Percentiles rank a stretch among this genome's conserved stretches.
Conservation (phyloP, 2,329 filamentous ascomycete species). For the Colletotrichum chlorophyti region DNA sequence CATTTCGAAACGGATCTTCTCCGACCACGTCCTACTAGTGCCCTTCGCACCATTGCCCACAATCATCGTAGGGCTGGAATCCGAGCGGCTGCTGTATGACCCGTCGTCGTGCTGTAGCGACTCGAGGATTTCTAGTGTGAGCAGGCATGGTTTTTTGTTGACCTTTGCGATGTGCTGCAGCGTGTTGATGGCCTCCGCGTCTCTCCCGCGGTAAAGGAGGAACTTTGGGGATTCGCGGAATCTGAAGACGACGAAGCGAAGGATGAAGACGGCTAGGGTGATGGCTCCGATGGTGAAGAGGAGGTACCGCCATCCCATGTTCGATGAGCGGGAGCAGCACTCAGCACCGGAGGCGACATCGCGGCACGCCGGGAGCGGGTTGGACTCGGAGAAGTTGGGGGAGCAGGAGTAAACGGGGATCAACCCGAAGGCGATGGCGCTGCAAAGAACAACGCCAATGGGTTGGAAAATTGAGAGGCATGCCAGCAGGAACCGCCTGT, state of each 20-base stretch:
- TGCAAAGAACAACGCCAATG: slow-evolving; percentile 58
- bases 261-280: slow-evolving; percentile 59
- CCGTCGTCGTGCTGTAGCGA: slow-evolving; percentile 32
- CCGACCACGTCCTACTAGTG: slow-evolving; percentile 25
- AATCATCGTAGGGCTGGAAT: slow-evolving; percentile 24
- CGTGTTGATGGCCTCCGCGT: slow-evolving; percentile 58
- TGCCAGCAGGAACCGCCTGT: slow-evolving; percentile 57
- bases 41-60: slow-evolving; percentile 26
- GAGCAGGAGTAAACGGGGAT: slow-evolving; percentile 58
- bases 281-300: slow-evolving; percentile 60
- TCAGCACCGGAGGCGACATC: slow-evolving; percentile 33
- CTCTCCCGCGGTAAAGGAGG: slow-evolving; percentile 59
- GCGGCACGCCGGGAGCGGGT: slow-evolving; percentile 52
- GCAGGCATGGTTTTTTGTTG: slow-evolving; percentile 43
- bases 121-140: slow-evolving; percentile 9
- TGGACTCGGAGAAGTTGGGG: slow-evolving; percentile 54
- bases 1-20: neutral
- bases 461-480: slow-evolving; percentile 62
- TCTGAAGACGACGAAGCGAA: slow-evolving; percentile 62
- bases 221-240: slow-evolving; percentile 66
- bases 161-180: slow-evolving; percentile 61
- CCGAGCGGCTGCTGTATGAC: slow-evolving; percentile 27
- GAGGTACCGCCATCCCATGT: slow-evolving; percentile 68
- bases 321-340: slow-evolving; percentile 45
- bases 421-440: slow-evolving; percentile 58